These are phyloP conservation scores for Tetrapisispora phaffii DNA, from an alignment of 805 yeast species.

Conservation along the genomic window DNA sequence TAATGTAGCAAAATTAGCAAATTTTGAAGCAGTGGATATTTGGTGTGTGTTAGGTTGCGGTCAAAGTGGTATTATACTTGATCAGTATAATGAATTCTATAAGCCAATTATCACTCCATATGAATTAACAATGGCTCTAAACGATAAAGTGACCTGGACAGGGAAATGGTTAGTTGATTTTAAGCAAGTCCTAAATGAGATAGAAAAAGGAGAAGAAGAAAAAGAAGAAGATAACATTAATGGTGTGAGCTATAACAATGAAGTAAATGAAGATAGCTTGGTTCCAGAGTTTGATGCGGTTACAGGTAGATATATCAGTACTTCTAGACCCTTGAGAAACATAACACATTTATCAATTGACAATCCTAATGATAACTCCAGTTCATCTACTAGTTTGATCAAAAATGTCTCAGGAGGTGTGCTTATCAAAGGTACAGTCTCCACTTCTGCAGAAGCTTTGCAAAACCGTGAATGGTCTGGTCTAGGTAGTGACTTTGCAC, in stretches of 20 bases:
- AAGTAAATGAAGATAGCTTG: constrained; percentile 11
- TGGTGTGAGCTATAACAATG: too few relatives aligned
- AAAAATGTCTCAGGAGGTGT: constrained; percentile 49
- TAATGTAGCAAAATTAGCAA: constrained; percentile 92
- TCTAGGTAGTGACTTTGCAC: constrained; percentile 71
- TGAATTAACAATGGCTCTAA: constrained; percentile 74
- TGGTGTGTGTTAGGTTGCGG: constrained; percentile 96
- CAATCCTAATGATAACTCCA: constrained; percentile 24
- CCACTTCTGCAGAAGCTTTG: constrained; percentile 75
- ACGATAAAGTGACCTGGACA: constrained; percentile 73
- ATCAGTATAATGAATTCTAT: constrained; percentile 67
- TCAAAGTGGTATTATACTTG: constrained; percentile 82
- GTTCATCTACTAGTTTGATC: constrained; percentile 34
- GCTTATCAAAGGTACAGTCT: constrained; percentile 64
- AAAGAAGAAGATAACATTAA: too few relatives aligned
- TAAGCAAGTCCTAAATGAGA: constrained; percentile 35
- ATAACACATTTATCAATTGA: constrained; percentile 56
- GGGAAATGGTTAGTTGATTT: constrained; percentile 90
- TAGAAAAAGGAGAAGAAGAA: constrained; percentile 29
- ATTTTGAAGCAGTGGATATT: constrained; percentile 84
- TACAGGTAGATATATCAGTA: constrained; percentile 62
- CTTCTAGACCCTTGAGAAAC: constrained; percentile 68
- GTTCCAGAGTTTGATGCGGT: constrained; percentile 85
- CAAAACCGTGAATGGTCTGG: constrained; percentile 82
- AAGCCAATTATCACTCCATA: constrained; percentile 92